Evolutionary conservation across 2,329 filamentous ascomycete genomes (phyloP).

Genomic region (Zasmidium citrigriseum): DNA sequence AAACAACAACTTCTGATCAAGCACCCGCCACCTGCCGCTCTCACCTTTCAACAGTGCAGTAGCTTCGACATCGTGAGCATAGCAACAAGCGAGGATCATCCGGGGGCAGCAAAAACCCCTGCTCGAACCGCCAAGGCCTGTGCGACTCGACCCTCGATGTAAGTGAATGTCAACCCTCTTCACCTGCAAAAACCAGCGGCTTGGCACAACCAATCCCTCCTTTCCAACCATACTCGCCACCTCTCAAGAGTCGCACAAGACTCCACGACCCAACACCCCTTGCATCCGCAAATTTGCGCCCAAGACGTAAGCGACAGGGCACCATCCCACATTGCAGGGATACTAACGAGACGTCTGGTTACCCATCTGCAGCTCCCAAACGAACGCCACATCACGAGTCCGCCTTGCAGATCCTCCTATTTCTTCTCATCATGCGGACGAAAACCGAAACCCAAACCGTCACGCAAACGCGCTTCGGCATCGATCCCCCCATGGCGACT

Average conservation of each 20-base stretch:
- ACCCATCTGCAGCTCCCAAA: not conserved
- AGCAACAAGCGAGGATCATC: not conserved
- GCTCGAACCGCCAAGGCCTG: not conserved
- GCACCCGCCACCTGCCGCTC: too few species aligned
- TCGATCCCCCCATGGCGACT: constrained; percentile 5
- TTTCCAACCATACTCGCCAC: not conserved
- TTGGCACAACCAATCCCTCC: not conserved
- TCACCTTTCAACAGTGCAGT: too few species aligned
- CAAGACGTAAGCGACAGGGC: not conserved
- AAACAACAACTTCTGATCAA: too few species aligned
- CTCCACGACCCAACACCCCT: not conserved
- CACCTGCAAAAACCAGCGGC: not conserved
- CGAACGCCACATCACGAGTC: not conserved
- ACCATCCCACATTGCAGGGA: not conserved
- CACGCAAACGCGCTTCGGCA: constrained; percentile 7
- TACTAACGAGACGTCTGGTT: not conserved
- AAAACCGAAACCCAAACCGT: not conserved
- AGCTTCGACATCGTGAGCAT: too few species aligned
- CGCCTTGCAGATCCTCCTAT: not conserved
- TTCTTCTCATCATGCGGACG: not conserved
- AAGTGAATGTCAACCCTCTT: not conserved
- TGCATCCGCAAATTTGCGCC: not conserved
- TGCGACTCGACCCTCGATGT: not conserved
- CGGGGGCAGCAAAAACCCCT: not conserved
- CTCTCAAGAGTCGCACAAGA: not conserved